These are phyloP conservation scores for Rhizoctonia solani DNA, from an alignment of 1,284 basidiomycete species.

Conservation along the genomic window DNA sequence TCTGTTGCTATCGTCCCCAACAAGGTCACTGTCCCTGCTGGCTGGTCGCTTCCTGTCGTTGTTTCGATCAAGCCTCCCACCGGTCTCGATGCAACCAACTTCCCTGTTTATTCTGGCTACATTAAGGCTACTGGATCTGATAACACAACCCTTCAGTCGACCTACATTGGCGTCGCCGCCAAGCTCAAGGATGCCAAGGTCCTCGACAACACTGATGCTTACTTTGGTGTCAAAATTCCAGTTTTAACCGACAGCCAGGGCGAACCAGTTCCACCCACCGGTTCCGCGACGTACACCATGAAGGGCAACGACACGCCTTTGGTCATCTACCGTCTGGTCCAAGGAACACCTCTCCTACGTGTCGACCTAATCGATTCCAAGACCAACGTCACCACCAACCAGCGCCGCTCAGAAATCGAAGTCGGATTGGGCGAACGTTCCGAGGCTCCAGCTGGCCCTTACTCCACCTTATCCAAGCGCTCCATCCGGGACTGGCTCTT, in stretches of 20 bases:
- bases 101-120: constrained; percentile 45
- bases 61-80: constrained; percentile 43
- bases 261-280: neutral
- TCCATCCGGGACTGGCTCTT: constrained; percentile 27
- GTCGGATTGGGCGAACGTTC: constrained; percentile 9
- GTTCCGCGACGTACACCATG: constrained; percentile 42
- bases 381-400: constrained; percentile 24
- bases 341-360: constrained; percentile 45
- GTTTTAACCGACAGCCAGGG: neutral
- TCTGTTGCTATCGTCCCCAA: constrained; percentile 39
- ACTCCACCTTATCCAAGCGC: constrained; percentile 25
- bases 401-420: neutral
- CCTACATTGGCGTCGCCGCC: constrained; percentile 44
- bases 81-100: constrained; percentile 40
- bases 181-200: constrained; percentile 44
- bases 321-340: constrained; percentile 42
- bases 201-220: constrained; percentile 42
- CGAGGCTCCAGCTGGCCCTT: neutral
- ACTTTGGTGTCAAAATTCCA: constrained; percentile 39
- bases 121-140: constrained; percentile 37
- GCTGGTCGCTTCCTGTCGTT: constrained; percentile 38
- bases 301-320: constrained; percentile 29
- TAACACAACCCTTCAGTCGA: constrained; percentile 35
- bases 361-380: constrained; percentile 46
- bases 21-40: constrained; percentile 42